Evolutionary conservation across 768 basidiomycete genomes (phyloP), one percentile per base, ranked within the genome.

Genomic region (Termitomyces eurrhizus): DNA sequence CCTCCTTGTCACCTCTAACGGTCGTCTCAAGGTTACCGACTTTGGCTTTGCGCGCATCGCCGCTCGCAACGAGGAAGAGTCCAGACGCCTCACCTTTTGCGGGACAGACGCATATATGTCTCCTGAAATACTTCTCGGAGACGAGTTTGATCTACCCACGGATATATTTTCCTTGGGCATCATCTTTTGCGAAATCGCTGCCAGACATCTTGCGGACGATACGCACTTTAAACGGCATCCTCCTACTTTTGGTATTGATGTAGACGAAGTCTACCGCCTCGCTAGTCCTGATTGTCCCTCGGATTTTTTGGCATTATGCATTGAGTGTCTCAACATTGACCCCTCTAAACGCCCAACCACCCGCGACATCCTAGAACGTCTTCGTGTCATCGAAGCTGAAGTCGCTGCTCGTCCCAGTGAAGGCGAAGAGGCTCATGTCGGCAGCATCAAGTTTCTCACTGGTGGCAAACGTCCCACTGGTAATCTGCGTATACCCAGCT

Each of bases 11-110:
- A 98, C 95, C 0, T 77, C 88, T 41, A 99, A 99, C 68, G 92
- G 93, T 24, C 86, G 96, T 48, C 81, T 98, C 69, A 99, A 98
- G 78, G 89, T 98, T 66, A 97, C 95, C n/a, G 96, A 99, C 70
- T 99, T 99, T 74, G 96, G 96, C 1, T 96, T 98, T 67, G 94
- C 95, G 4, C 84, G 96, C 39, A 97, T 98, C 67, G 93, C 93
- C 0, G 94, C 94, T 0, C 83, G 90, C 45, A 96, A 92, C 67
- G 92, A 87, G 59, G 95, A 95, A 64, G 96, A 98, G 75, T 83
- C 80, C 56, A 91, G 89, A 68, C 83, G 91, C 4, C 81, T 93
- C 48, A 93, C 92, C 0, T 93, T 93, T 73, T 91, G 88, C 62
- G 91, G 90, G n/a, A 92, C 90, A 2, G 90, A 93, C 67, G 90